phyloP scores from a whole-genome alignment of 1,284 basidiomycete species.

The Pseudozyma sp. region DNA sequence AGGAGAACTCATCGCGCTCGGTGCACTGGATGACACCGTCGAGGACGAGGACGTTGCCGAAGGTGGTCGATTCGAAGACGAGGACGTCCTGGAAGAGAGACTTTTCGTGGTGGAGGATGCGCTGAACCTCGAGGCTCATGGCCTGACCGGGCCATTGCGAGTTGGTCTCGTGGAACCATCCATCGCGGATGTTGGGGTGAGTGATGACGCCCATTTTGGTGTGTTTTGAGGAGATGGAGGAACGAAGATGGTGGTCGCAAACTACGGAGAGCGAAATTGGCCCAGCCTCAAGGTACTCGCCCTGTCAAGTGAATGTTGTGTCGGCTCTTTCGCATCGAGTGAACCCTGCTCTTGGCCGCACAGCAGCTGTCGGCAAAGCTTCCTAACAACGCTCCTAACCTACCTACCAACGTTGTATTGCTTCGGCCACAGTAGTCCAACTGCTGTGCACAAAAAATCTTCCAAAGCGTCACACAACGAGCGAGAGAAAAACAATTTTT shows the following conservation, averaged over 20 bases:
- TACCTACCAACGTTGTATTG: background rate
- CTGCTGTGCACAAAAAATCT: constrained; percentile 31
- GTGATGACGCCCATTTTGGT: constrained; percentile 63
- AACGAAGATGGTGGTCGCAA: constrained; percentile 16
- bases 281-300: too few relatives aligned
- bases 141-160: constrained; percentile 89
- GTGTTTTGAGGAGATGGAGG: constrained; percentile 2
- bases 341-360: background rate
- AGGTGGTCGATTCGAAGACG: constrained; percentile 62
- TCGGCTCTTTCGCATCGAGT: background rate
- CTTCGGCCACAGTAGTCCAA: too few relatives aligned
- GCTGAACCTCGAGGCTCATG: constrained; percentile 76
- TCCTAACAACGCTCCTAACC: background rate
- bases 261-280: background rate
- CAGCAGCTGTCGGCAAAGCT: background rate
- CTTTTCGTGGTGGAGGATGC: constrained; percentile 93
- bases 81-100: constrained; percentile 86
- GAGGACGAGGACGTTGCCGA: constrained; percentile 89
- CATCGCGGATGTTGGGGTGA: constrained; percentile 75
- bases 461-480: constrained; percentile 15
- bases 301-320: background rate
- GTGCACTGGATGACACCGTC: constrained; percentile 97
- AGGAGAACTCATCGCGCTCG: constrained; percentile 98
- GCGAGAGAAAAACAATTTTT: constrained; percentile 6
- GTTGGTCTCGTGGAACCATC: constrained; percentile 96